Evolutionary conservation across 345 rosid genomes (phyloP).

Genomic region (Abelmoschus esculentus): DNA sequence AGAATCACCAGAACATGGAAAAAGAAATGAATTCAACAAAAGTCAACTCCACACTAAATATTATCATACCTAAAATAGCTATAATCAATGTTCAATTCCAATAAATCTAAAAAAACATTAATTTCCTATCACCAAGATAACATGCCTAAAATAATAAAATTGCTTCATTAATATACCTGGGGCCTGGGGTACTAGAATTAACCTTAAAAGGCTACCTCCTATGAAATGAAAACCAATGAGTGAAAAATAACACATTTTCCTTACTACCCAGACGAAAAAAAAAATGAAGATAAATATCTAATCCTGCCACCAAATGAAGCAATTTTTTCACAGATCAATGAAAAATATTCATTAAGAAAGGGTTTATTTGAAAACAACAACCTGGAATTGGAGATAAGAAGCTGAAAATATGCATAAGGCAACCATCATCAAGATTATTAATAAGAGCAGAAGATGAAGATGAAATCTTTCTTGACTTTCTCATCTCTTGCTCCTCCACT

Average conservation of each 20-base stretch:
- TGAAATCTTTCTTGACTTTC: neutral
- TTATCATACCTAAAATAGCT: neutral
- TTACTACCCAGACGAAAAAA: neutral
- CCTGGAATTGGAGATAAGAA: constrained; percentile 93
- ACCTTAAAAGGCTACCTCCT: no score
- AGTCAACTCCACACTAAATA: neutral
- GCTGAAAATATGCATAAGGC: constrained; percentile 97
- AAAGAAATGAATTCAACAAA: neutral
- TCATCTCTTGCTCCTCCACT: constrained; percentile 9
- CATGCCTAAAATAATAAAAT: no score
- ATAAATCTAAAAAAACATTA: neutral
- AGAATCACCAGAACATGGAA: neutral
- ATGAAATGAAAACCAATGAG: neutral
- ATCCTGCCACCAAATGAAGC: neutral
- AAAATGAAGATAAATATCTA: neutral
- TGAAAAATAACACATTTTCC: neutral
- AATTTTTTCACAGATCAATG: neutral
- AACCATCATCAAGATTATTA: constrained; percentile 88
- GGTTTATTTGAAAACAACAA: neutral
- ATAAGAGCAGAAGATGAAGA: constrained; percentile 26
- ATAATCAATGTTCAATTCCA: neutral
- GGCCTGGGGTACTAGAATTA: no score
- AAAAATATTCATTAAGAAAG: neutral
- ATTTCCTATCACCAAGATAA: no score
- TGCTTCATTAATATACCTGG: no score